Evolutionary conservation across 2,329 filamentous ascomycete genomes (phyloP), one percentile per base, ranked within the genome.

Genomic region (Xylaria sp.): DNA sequence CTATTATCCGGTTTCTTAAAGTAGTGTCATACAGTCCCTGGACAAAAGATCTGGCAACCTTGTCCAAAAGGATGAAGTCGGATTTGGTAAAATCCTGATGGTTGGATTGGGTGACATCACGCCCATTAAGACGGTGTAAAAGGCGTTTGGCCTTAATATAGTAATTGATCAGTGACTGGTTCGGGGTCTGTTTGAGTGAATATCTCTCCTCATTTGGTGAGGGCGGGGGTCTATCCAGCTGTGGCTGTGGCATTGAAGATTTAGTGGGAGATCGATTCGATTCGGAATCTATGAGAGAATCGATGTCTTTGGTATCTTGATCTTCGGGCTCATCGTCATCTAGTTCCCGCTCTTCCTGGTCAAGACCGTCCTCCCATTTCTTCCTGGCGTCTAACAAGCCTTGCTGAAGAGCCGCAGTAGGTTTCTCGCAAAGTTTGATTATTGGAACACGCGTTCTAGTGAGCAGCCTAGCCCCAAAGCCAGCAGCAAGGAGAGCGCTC

Each of bases 391-490:
- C 85, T 4, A 87, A 76, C 5, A 97, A 84, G 65, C 88, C 89
- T 10, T 82, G 78, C 15, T 86, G 86, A 1, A 97, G 84, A 66
- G 86, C 83, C 1, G 85, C 80, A 0, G 87, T 85, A 1, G 94
- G 94, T 51, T 82, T 87, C 78, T 95, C 87, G 76, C 94, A 97
- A 18, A 97, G 85, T 77, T 97, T 96, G 78, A 97, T 91, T 73
- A 97, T 97, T 0, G 94, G 93, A 3, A 97, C 91, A 70, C 94
- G 87, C 1, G 94, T 96, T 63, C 90, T 88, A 1, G 91, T 92
- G 2, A 97, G 84, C 3, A 97, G 84, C 4, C 93, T 88, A 18
- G 92, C 94, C 2, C 93, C 93, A 72, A 92, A 88, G 0, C 92
- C 92, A 34, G 87, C 82, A 18, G 92, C 86, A 5, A 97, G 84